Conservation (phyloP, 2,329 filamentous ascomycete genomes). For the Cladosporium sp. region DNA sequence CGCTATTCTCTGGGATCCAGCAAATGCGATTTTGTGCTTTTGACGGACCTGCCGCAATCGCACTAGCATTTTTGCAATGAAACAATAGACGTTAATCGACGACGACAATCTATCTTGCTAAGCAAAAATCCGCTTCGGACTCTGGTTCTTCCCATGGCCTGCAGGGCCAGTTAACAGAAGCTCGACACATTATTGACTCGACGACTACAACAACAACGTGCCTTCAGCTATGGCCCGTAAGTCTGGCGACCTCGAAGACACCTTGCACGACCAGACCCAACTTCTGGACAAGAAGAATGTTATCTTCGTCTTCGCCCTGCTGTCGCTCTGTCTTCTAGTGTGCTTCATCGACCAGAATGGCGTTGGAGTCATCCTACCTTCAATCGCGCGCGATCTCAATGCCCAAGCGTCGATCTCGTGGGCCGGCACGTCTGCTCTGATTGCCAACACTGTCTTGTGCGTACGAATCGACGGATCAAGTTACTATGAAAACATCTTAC, state of each 20-base stretch:
- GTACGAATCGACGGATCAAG: not conserved
- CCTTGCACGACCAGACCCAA: constrained; percentile 58
- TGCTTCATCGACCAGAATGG: constrained; percentile 60
- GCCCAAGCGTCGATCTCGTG: constrained; percentile 55
- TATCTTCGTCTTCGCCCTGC: constrained; percentile 52
- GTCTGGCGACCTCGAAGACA: constrained; percentile 38
- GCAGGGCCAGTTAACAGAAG: not conserved
- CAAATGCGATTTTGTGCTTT: not conserved
- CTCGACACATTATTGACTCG: not conserved
- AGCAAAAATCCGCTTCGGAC: not conserved
- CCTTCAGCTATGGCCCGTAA: constrained; percentile 11
- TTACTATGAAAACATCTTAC: not conserved
- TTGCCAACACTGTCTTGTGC: constrained; percentile 59
- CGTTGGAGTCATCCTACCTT: constrained; percentile 46
- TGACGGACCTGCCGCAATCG: not conserved
- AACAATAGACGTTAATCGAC: not conserved
- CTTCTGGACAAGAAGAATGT: constrained; percentile 55
- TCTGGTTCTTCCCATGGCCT: not conserved
- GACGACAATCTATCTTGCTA: not conserved
- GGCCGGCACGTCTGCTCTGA: constrained; percentile 55
- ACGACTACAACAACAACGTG: not conserved
- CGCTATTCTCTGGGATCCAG: not conserved
- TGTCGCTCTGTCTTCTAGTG: constrained; percentile 56
- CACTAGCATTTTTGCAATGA: not conserved
- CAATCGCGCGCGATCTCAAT: constrained; percentile 40